phyloP scores from a whole-genome alignment of 257 asterid species.

The Linaria vulgaris region DNA sequence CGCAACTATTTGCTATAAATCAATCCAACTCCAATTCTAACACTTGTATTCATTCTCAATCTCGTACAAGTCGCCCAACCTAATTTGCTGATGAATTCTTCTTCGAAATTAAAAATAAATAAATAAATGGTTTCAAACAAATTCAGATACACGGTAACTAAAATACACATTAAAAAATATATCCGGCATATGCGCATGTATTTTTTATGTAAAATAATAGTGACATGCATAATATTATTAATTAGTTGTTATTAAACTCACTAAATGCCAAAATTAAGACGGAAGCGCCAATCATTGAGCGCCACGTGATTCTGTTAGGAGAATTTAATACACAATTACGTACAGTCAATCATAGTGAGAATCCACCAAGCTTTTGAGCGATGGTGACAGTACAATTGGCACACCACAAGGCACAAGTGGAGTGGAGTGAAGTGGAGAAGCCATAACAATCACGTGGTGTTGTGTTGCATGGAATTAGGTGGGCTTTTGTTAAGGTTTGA shows the following conservation, averaged over 20 bases:
- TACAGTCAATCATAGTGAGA: not conserved
- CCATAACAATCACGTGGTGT: too few relatives aligned
- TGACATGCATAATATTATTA: constrained; percentile 22
- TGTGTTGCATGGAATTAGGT: too few relatives aligned
- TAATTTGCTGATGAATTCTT: constrained; percentile 28
- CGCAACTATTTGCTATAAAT: constrained; percentile 7
- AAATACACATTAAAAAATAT: constrained; percentile 12
- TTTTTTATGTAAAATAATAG: constrained; percentile 20
- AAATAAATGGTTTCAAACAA: constrained; percentile 4
- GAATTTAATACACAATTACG: not conserved
- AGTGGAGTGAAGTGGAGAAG: too few relatives aligned
- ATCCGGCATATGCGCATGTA: constrained; percentile 22
- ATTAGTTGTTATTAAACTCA: too few relatives aligned
- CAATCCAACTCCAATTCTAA: too few relatives aligned
- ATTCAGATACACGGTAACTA: not conserved
- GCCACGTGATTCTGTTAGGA: constrained; percentile 15
- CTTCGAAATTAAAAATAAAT: constrained; percentile 17
- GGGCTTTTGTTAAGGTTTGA: too few relatives aligned
- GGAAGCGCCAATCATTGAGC: not conserved
- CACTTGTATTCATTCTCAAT: constrained; percentile 14
- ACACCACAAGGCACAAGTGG: too few relatives aligned
- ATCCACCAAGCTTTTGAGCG: too few relatives aligned
- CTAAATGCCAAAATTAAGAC: constrained; percentile 5
- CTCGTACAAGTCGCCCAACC: constrained; percentile 34
- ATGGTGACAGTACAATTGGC: too few relatives aligned